A percentile compares a stretch with the other conserved stretches of the same genome.
Conservation (phyloP, 2,329 filamentous ascomycete species). For the Colletotrichum ledebouriae region DNA sequence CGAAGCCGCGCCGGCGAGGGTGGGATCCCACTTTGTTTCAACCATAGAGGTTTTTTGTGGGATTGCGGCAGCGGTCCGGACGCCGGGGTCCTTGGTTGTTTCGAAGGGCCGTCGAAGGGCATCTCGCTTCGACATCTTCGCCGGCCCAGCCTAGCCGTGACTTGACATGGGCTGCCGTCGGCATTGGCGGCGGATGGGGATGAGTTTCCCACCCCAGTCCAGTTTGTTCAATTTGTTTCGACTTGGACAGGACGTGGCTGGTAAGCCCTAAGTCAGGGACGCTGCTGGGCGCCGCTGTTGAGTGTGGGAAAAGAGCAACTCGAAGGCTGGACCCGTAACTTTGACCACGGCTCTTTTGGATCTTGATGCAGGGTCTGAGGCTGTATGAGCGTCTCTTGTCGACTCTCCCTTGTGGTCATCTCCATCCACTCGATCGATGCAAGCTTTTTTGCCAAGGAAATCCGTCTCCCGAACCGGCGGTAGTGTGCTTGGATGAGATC, state of each 20-base stretch:
- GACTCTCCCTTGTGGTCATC: background rate
- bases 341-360: background rate
- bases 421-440: slow-evolving; percentile 2
- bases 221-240: background rate
- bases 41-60: slow-evolving; percentile 19
- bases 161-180: background rate
- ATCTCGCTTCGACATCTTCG: slow-evolving; percentile 20
- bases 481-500: background rate
- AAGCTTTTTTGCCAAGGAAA: background rate
- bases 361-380: background rate
- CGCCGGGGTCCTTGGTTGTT: background rate
- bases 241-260: background rate
- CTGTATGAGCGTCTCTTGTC: background rate
- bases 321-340: slow-evolving; percentile 10
- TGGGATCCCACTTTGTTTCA: slow-evolving; percentile 21
- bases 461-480: slow-evolving; percentile 15
- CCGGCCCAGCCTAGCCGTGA: slow-evolving; percentile 3
- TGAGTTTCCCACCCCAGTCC: too few species aligned
- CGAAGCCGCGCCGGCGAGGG: background rate
- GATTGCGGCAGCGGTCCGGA: background rate
- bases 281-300: background rate
- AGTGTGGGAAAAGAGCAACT: background rate
- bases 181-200: slow-evolving; percentile 2
- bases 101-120: background rate
- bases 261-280: slow-evolving; percentile 7